Conservation (phyloP, 2,329 filamentous ascomycete species). For the Pestalotiopsis sp. region DNA sequence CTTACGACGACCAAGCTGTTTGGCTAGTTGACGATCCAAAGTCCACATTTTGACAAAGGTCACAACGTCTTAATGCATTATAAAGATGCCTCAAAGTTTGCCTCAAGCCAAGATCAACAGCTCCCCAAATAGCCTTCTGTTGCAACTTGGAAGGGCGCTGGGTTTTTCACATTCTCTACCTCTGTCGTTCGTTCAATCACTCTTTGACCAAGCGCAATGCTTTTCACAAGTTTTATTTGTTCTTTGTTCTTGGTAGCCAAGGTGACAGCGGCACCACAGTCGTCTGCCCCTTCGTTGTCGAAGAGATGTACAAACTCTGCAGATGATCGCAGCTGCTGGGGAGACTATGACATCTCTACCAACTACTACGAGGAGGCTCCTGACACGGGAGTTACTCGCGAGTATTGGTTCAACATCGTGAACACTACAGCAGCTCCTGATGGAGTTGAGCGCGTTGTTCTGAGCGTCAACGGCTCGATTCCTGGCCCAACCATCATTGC, state of each 20-base stretch:
- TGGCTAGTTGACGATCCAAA: background rate
- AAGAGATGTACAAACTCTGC: background rate
- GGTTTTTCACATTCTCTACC: background rate
- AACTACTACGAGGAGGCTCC: slow-evolving; percentile 33
- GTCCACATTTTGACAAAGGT: background rate
- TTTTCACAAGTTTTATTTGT: background rate
- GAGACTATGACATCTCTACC: slow-evolving; percentile 37
- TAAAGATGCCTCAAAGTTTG: background rate
- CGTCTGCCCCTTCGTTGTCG: background rate
- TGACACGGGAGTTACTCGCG: slow-evolving; percentile 38
- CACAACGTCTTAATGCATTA: background rate
- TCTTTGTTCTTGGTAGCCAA: background rate
- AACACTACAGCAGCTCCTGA: slow-evolving; percentile 32
- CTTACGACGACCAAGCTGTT: background rate
- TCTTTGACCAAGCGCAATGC: background rate
- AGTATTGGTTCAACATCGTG: slow-evolving; percentile 28
- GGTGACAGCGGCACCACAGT: background rate
- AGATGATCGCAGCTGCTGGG: slow-evolving; percentile 28
- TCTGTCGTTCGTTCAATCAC: background rate
- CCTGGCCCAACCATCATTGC: slow-evolving; percentile 37
- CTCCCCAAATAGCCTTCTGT: background rate
- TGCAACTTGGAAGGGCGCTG: background rate
- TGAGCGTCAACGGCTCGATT: slow-evolving; percentile 42
- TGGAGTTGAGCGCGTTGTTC: slow-evolving; percentile 27
- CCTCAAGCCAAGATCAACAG: background rate